A percentile compares a stretch with the other conserved stretches of the same genome.
phyloP scores from a whole-genome alignment of 106 monocot species.

The Allium sativum region DNA sequence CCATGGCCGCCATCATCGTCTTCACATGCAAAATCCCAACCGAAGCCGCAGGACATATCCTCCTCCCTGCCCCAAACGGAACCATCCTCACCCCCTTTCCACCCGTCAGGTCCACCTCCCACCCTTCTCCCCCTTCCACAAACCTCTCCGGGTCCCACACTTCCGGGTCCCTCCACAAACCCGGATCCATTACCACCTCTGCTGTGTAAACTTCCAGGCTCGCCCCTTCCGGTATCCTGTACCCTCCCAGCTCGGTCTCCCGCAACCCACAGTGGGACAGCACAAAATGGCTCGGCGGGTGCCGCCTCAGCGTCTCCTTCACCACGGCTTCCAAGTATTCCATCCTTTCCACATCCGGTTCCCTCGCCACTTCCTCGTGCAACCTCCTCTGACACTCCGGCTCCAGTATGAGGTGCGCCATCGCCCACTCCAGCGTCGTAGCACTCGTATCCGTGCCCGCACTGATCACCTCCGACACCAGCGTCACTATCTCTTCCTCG shows the following conservation, averaged over 20 bases:
- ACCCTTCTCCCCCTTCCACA: constrained; percentile 77
- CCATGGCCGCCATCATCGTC: constrained; percentile 69
- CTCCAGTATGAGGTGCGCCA: constrained; percentile 66
- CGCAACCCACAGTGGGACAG: constrained; percentile 58
- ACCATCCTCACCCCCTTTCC: constrained; percentile 68
- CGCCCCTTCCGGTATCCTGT: constrained; percentile 44
- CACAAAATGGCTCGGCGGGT: constrained; percentile 95
- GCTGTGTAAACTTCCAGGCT: constrained; percentile 91
- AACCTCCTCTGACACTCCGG: constrained; percentile 50
- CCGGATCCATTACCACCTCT: constrained; percentile 75
- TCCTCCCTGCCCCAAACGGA: constrained; percentile 83
- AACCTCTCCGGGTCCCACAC: constrained; percentile 88
- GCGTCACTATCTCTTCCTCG: constrained; percentile 77
- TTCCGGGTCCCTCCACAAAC: constrained; percentile 48
- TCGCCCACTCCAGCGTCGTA: constrained; percentile 71
- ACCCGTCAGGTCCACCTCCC: constrained; percentile 72
- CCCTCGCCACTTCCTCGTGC: constrained; percentile 36
- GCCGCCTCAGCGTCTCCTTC: constrained; percentile 82
- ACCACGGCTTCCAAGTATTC: constrained; percentile 56
- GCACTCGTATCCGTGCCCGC: constrained; percentile 99
- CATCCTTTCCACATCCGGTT: constrained; percentile 76
- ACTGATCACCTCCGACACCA: constrained; percentile 94
- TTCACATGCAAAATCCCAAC: constrained; percentile 78
- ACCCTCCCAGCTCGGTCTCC: constrained; percentile 79
- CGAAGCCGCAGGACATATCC: constrained; percentile 76